Conservation (phyloP, 2,329 filamentous ascomycete species). For the Amylocarpus encephaloides region DNA sequence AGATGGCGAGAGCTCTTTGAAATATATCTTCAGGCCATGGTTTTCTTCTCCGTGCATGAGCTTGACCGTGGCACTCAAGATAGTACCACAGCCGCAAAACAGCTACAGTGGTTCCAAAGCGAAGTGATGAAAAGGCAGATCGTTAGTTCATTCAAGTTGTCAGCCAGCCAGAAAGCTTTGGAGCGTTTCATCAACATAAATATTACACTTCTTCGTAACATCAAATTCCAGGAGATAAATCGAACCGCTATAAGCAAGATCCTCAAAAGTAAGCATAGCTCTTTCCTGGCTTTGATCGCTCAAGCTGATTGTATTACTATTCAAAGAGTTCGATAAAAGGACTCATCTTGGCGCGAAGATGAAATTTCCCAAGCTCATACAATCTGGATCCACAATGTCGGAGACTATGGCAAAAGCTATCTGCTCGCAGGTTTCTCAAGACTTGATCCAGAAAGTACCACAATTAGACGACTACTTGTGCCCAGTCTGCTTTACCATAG, state of each 20-base stretch:
- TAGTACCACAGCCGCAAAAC: constrained; percentile 57
- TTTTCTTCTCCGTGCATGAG: constrained; percentile 79
- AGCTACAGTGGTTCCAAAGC: constrained; percentile 61
- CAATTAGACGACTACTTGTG: constrained; percentile 81
- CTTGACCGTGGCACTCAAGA: constrained; percentile 60
- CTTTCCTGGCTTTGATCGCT: background rate
- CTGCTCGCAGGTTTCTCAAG: constrained; percentile 65
- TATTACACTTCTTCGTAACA: constrained; percentile 64
- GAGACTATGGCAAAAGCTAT: constrained; percentile 67
- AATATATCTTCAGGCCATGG: constrained; percentile 68
- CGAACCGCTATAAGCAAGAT: constrained; percentile 73
- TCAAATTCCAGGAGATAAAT: constrained; percentile 83
- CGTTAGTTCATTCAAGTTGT: constrained; percentile 56
- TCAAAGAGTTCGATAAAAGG: constrained; percentile 74
- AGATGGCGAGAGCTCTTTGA: constrained; percentile 78
- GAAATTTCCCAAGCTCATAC: constrained; percentile 53
- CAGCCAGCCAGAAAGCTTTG: constrained; percentile 58
- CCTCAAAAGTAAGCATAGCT: constrained; percentile 60
- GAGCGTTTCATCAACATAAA: constrained; percentile 66
- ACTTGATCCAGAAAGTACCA: constrained; percentile 68
- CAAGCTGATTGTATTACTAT: background rate
- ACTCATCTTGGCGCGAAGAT: constrained; percentile 66
- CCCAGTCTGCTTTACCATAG: constrained; percentile 71
- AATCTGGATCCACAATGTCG: constrained; percentile 54
- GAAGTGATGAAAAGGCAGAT: constrained; percentile 56